Conservation (phyloP, 1,139 yeast species). For the Suhomyces terraborum region DNA sequence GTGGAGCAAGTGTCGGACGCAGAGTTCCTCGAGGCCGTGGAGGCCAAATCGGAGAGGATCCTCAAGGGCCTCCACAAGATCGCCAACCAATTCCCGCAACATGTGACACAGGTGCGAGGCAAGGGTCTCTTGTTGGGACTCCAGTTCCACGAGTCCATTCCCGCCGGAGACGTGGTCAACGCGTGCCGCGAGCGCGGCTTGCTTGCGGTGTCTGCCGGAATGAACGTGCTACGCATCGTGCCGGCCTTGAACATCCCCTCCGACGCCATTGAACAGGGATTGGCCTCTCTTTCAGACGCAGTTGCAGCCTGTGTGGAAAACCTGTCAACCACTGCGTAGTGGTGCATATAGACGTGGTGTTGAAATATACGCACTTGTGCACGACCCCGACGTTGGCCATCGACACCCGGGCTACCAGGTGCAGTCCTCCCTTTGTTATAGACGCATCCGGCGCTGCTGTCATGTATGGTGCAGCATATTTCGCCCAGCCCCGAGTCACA, state of each 20-base stretch:
- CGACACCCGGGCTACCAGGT: too few relatives aligned
- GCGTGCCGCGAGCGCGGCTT: conserved; percentile 79
- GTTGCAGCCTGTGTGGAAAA: conserved; percentile 3
- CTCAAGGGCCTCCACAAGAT: conserved; percentile 52
- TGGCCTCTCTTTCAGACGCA: conserved; percentile 53
- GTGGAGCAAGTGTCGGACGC: conserved; percentile 64
- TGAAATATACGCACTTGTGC: too few relatives aligned
- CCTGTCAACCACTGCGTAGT: not conserved
- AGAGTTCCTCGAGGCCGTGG: conserved; percentile 61
- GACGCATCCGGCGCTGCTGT: not conserved
- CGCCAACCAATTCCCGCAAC: conserved; percentile 56
- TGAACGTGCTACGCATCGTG: conserved; percentile 83
- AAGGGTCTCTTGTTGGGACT: conserved; percentile 84
- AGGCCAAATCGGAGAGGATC: conserved; percentile 57
- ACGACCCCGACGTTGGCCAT: too few relatives aligned
- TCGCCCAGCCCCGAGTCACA: not conserved
- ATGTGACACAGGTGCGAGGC: conserved; percentile 75
- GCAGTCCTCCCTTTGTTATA: too few relatives aligned
- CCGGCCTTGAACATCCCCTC: conserved; percentile 88
- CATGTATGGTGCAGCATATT: not conserved
- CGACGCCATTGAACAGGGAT: conserved; percentile 67
- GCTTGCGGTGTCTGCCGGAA: conserved; percentile 86
- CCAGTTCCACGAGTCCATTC: conserved; percentile 58
- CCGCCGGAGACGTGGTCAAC: conserved; percentile 65
- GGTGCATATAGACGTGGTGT: too few relatives aligned